These are phyloP conservation scores for Pholiota conissans DNA, from an alignment of 768 basidiomycete species.

Conservation along the genomic window DNA sequence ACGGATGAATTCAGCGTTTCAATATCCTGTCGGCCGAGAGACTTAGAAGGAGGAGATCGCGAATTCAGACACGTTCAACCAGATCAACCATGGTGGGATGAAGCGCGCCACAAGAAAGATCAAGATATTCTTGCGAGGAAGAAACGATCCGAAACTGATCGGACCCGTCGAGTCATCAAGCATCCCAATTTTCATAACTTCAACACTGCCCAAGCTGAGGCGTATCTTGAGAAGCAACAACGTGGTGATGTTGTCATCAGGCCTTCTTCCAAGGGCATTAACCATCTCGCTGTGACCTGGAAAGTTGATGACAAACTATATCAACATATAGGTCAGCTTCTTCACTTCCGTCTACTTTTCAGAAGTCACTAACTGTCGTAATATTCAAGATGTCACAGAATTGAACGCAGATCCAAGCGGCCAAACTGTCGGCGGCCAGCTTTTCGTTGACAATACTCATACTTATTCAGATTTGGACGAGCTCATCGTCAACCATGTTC, in stretches of 20 bases:
- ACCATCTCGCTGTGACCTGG: conserved; percentile 98
- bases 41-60: conserved; percentile 63
- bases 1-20: conserved; percentile 68
- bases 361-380: conserved; percentile 1
- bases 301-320: conserved; percentile 96
- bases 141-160: conserved; percentile 81
- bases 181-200: conserved; percentile 98
- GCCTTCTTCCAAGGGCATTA: conserved; percentile 89
- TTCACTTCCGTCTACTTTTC: not conserved
- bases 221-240: conserved; percentile 85
- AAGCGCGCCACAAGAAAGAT: conserved; percentile 63
- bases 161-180: conserved; percentile 84
- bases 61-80: conserved; percentile 57
- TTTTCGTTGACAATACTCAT: conserved; percentile 76
- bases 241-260: conserved; percentile 96
- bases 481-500: conserved; percentile 93
- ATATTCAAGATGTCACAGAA: conserved; percentile 70
- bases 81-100: conserved; percentile 70
- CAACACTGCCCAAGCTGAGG: conserved; percentile 87
- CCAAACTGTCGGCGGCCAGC: conserved; percentile 59
- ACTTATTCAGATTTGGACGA: conserved; percentile 94
- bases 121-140: conserved; percentile 74
- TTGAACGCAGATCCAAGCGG: conserved; percentile 74
- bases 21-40: conserved; percentile 67
- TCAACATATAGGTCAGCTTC: conserved; percentile 86